Base-by-base conservation (phyloP, 805 yeast species). In the Wickerhamiella brachini region DNA sequence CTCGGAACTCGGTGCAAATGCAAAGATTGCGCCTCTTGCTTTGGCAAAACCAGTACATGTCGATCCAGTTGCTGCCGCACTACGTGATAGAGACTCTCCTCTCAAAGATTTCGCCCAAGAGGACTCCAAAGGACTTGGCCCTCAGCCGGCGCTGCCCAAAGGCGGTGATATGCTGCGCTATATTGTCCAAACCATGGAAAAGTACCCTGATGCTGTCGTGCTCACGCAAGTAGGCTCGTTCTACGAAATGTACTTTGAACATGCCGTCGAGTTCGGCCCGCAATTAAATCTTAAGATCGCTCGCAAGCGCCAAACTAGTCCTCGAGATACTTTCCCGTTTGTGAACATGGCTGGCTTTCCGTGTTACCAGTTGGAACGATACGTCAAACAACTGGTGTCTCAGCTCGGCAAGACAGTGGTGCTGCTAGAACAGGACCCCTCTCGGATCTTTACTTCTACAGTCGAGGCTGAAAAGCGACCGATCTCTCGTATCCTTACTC, bases 301-400 rank as follows among this genome's bases (percentile, higher is more conserved):
- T 0, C 70, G 58, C 69, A 69, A 50, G 51, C 57, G 44, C 64
- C 71, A 34, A 65, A 61, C 18, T 52, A 59, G 39, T 68, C 69
- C 51, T 70, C 51, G 53, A 22, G 47, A 52, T 34, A 56, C 70
- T 26, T 59, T 59, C 51, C 51, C 44, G 39, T 49, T 50, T 44
- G 59, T 61, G n/a, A 53, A 58, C 23, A 87, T 93, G 84, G 86
- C 97, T 0, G 98, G 98, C 0, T 93, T 93, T 59, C 98, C 98
- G 0, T 71, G 76, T 4, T 66, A 68, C 43, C 85, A 80, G 51
- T 65, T 88, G 18, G 84, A 81, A 50, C 76, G 87, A 52, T 89
- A 85, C 61, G 75, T 88, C 38, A 79, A 79, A 58, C 71, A 80
- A 0, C 72, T 89, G 24, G 94, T 93, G 1, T 80, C 81, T 50